Percentiles rank a stretch among this genome's conserved stretches.
These are phyloP conservation scores for Torulaspora quercuum DNA, from an alignment of 805 yeast genomes.

Conservation along the genomic window DNA sequence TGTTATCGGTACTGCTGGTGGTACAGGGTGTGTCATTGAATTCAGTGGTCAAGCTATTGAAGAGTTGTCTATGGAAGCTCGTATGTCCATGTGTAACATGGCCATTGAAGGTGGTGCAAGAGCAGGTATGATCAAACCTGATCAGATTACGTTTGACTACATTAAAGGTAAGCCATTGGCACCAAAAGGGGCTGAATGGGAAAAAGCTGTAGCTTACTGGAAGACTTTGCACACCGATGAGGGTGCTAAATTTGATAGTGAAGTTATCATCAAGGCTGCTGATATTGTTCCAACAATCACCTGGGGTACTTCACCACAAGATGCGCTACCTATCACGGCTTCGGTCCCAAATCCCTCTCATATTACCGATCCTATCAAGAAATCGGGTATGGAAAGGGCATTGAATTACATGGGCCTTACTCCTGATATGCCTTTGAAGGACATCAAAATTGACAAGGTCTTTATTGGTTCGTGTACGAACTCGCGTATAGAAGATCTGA, in stretches of 20 bases:
- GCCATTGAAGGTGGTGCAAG: slow-evolving; percentile 99
- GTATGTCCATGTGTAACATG: slow-evolving; percentile 99
- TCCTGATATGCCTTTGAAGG: slow-evolving; percentile 74
- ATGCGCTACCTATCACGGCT: slow-evolving; percentile 92
- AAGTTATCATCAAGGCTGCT: slow-evolving; percentile 70
- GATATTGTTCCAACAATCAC: slow-evolving; percentile 95
- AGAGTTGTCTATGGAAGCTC: slow-evolving; percentile 88
- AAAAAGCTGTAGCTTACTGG: slow-evolving; percentile 91
- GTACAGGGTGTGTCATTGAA: slow-evolving; percentile 95
- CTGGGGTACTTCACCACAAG: slow-evolving; percentile 99
- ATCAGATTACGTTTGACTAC: slow-evolving; percentile 81
- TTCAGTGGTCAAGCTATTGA: slow-evolving; percentile 95
- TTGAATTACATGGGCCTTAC: slow-evolving; percentile 86
- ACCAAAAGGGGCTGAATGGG: slow-evolving; percentile 93
- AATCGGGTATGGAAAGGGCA: slow-evolving; percentile 86
- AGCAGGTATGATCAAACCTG: slow-evolving; percentile 99
- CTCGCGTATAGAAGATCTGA: slow-evolving; percentile 93
- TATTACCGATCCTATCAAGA: slow-evolving; percentile 66
- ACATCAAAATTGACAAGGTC: slow-evolving; percentile 83
- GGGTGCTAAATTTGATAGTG: slow-evolving; percentile 85
- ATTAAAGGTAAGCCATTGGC: slow-evolving; percentile 92
- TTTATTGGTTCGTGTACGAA: slow-evolving; percentile 98
- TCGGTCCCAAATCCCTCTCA: slow-evolving; percentile 85
- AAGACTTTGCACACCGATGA: slow-evolving; percentile 79
- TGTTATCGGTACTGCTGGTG: slow-evolving; percentile 98